A percentile compares a stretch with the other conserved stretches of the same genome.
Evolutionary conservation across 2,329 filamentous ascomycete genomes (phyloP).

Genomic region (Parastagonospora nodorum): DNA sequence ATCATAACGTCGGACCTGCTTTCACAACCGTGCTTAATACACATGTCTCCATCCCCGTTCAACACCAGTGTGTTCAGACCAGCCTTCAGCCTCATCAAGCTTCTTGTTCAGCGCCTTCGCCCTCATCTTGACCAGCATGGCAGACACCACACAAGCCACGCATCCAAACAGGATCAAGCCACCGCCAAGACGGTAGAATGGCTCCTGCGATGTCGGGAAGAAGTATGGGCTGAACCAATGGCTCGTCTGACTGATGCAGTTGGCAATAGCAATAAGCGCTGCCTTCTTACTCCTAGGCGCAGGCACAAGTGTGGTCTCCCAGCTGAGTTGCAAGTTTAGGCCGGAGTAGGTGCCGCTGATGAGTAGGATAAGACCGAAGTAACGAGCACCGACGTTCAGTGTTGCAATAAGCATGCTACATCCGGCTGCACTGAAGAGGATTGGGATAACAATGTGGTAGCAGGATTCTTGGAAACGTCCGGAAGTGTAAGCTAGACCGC

Average conservation of each 20-base stretch:
- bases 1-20: too few relatives aligned
- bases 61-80: conserved; percentile 30
- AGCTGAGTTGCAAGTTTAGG: conserved; percentile 50
- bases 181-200: conserved; percentile 26
- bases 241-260: conserved; percentile 47
- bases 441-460: conserved; percentile 34
- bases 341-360: conserved; percentile 47
- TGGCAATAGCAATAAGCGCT: conserved; percentile 51
- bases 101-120: conserved; percentile 32
- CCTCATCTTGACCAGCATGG: conserved; percentile 15
- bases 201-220: conserved; percentile 31
- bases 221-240: conserved; percentile 54
- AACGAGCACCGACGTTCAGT: conserved; percentile 35
- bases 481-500: conserved; percentile 30
- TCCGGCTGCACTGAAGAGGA: conserved; percentile 26
- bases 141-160: conserved; percentile 18
- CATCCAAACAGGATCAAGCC: conserved; percentile 34
- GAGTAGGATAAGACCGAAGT: conserved; percentile 36
- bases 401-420: conserved; percentile 35
- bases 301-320: conserved; percentile 51
- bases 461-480: conserved; percentile 37
- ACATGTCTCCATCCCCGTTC: conserved; percentile 37
- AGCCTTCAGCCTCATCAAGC: conserved; percentile 32
- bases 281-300: conserved; percentile 50
- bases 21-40: conserved; percentile 11